Evolutionary conservation across 345 rosid genomes (phyloP), one percentile per base, ranked within the genome.

Genomic region (Schrenkiella parvula): DNA sequence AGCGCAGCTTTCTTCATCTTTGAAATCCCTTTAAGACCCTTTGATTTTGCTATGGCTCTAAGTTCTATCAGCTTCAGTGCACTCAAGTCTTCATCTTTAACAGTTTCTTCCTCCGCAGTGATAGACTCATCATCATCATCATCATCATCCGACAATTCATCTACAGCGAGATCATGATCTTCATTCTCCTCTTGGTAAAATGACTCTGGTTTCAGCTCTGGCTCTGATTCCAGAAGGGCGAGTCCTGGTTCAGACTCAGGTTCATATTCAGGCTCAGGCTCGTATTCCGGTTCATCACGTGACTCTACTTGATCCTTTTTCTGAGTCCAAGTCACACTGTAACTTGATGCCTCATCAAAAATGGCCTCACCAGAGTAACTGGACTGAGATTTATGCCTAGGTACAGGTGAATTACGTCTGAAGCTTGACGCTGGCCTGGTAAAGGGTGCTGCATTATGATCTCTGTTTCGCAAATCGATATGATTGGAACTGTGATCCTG

Each of bases 1-100:
- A 92, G 77, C 11, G 82, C 88, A 5, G 73, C 70, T 78, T 88
- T 92, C 81, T 92, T 90, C 95, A 90, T 84, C 86, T 82, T 92
- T 17, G 95, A 90, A 72, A 74, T 80, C 72, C 93, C 89, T 75
- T 82, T 92, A 19, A 88, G 9, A n/a, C 96, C 88, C 1, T 85
- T 87, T 44, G 91, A 76, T 64, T 88, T 92, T 39, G 98, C 96
- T 43, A 90, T 46, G 43, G 83, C 84, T 77, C 87, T 82, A 56
- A 92, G 85, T 70, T 84, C 93, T 7, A 75, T 41, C 15, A 86
- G 71, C 84, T 90, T 92, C 72, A 87, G n/a, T 17, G 79, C 77
- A 70, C 79, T 86, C 75, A 88, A 72, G 65, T 88, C 87, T 17
- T 26, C 66, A 4, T 64, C 80, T 62, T 77, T 68, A 28, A 38